Percentiles rank a stretch among this genome's conserved stretches.
phyloP scores from a whole-genome alignment of 495 filamentous ascomycete species.

The Paragyromitra xinjiangensis region DNA sequence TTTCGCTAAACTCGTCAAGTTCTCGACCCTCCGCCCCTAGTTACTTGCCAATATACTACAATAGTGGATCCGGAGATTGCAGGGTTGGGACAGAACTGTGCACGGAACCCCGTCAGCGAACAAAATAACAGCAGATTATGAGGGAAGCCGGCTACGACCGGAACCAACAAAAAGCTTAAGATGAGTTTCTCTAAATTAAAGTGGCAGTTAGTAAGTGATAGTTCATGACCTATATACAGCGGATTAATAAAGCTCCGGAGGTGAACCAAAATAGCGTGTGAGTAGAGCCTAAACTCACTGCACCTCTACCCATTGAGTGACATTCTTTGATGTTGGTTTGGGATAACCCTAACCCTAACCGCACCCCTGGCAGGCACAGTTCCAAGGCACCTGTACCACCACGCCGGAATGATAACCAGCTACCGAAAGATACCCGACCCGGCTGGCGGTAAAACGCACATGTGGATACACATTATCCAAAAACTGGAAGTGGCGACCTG shows the following conservation, averaged over 20 bases:
- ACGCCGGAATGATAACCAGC: background rate
- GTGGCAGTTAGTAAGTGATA: background rate
- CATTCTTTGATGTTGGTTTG: background rate
- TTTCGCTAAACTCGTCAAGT: background rate
- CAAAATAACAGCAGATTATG: background rate
- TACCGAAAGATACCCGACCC: constrained; percentile 5
- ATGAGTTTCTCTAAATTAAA: background rate
- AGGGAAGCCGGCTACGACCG: background rate
- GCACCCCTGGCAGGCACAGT: background rate
- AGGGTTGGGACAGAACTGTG: background rate
- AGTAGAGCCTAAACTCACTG: too few relatives aligned
- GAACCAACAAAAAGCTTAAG: background rate
- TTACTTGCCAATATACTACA: background rate
- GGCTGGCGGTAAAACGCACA: constrained; percentile 9
- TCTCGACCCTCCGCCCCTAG: background rate
- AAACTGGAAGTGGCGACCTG: background rate
- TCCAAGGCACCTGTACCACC: background rate
- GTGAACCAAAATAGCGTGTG: too few relatives aligned
- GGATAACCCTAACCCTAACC: background rate
- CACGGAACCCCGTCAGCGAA: background rate
- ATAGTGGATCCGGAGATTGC: background rate
- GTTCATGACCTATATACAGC: background rate
- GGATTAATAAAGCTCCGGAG: background rate
- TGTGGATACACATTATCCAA: constrained; percentile 12
- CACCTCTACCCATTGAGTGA: background rate